Base-by-base conservation (phyloP, 2,329 filamentous ascomycete genomes). In the Ophioceras dolichostomum region DNA sequence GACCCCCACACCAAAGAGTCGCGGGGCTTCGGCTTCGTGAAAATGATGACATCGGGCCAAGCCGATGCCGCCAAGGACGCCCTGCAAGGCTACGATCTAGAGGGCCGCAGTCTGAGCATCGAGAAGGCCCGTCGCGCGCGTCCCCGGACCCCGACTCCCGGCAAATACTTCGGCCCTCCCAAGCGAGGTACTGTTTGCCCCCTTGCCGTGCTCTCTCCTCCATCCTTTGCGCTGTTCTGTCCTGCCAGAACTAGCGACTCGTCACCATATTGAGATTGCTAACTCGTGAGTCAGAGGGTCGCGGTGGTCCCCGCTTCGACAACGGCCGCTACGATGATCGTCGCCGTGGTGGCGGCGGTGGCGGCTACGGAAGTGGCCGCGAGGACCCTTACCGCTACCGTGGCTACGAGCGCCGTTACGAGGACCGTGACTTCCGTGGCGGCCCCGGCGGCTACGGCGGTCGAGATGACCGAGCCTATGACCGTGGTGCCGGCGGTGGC, bases 171-270 rank as follows among this genome's bases (percentile, higher is more conserved):
- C 56, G 91, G 91, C 37, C 91, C 91, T 44, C 91, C 91, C 46
- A 98, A 98, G 79, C 76, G 91, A 70, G 88, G 88, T 91, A 67
- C n/a, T n/a, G n/a, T n/a, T n/a, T n/a, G n/a, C n/a, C n/a, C n/a
- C n/a, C n/a, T n/a, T n/a, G n/a, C n/a, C n/a, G n/a, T n/a, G n/a
- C n/a, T n/a, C n/a, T n/a, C n/a, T n/a, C n/a, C n/a, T n/a, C n/a
- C n/a, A n/a, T n/a, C n/a, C n/a, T n/a, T n/a, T n/a, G n/a, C n/a
- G n/a, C n/a, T n/a, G n/a, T n/a, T n/a, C n/a, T n/a, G n/a, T n/a
- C n/a, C n/a, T n/a, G n/a, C n/a, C n/a, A n/a, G n/a, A n/a, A n/a
- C n/a, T n/a, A n/a, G n/a, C n/a, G n/a, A n/a, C n/a, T n/a, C n/a
- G n/a, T n/a, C n/a, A n/a, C n/a, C n/a, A n/a, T n/a, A n/a, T n/a